Percentiles rank a stretch among this genome's conserved stretches.
Evolutionary conservation across 2,329 filamentous ascomycete species (phyloP).

Genomic region (Hawksworthiomyces lignivorus): DNA sequence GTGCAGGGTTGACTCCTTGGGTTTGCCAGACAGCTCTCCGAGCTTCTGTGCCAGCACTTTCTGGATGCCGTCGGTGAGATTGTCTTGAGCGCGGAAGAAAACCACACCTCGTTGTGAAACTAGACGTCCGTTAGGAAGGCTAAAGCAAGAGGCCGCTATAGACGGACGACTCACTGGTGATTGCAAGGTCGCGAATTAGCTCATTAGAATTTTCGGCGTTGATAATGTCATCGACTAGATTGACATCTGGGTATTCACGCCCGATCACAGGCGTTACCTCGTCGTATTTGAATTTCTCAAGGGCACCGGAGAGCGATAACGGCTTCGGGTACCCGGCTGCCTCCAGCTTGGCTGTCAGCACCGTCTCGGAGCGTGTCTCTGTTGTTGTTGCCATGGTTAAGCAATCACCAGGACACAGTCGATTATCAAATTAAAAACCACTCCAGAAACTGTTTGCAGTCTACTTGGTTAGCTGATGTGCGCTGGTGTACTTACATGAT

Average conservation of each 20-base stretch:
- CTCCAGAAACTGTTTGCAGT: no score
- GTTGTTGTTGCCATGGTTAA: no score
- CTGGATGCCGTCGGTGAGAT: constrained; percentile 37
- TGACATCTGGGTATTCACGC: constrained; percentile 41
- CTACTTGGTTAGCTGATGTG: no score
- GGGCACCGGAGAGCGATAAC: no score
- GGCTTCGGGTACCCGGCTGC: no score
- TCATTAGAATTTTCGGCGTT: constrained; percentile 46
- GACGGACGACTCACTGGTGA: constrained; percentile 37
- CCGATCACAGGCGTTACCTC: constrained; percentile 49
- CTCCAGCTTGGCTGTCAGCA: no score
- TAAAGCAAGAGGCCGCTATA: no score
- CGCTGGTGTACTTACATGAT: no score
- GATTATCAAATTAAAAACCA: no score
- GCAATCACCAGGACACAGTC: no score
- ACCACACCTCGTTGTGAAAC: constrained; percentile 46
- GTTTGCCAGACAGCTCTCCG: constrained; percentile 35
- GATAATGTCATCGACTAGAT: constrained; percentile 47
- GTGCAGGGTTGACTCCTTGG: constrained; percentile 33
- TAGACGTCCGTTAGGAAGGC: no score
- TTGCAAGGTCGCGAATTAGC: constrained; percentile 51
- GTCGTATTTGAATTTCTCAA: constrained; percentile 36
- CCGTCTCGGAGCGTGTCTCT: no score
- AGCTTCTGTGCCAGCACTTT: constrained; percentile 42
- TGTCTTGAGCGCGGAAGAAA: constrained; percentile 45